Evolutionary conservation across 495 filamentous ascomycete species (phyloP), one percentile per base, ranked within the genome.

Genomic region (Penicillium lividum): DNA sequence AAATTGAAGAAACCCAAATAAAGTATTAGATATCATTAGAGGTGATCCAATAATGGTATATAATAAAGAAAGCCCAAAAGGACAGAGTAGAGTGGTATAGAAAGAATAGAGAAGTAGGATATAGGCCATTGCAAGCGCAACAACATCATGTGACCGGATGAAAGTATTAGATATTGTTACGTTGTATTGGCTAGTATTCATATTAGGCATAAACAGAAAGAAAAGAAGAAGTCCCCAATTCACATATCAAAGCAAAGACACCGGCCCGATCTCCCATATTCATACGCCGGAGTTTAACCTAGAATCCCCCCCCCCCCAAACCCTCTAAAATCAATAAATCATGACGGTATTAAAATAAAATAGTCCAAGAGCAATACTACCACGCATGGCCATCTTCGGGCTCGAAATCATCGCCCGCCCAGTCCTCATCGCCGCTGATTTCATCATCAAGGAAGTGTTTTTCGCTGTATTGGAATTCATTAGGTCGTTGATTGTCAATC

Each of bases 401-500:
- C 33, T 76, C 69, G 30, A 65, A 53, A 51, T 75, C 72, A 38
- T 64, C 51, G 11, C 86, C 86, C 52, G 83, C 77, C 91, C 91
- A 96, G 52, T 95, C 91, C 57, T 91, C 90, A 58, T 93, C 89
- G 4, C 86, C 86, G 58, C 84, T 86, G 1, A 72, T 64, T 54
- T 90, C 87, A 11, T 77, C 76, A 60, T 94, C 90, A 4, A 95
- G 67, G 66, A 97, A 96, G 64, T 97, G 89, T 10, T 80, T 80
- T 73, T 93, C 92, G 22, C 80, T 82, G 61, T 82, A 89, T 42
- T 87, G 86, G n/a, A 74, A 78, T 62, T 94, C 92, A 1, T 76
- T 81, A 18, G 88, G 89, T 44, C 91, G 85, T 63, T 89, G 84
- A 68, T 95, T 93, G 66, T 96, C 92, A 51, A 97, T 88, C 18